A percentile compares a stretch with the other conserved stretches of the same genome.
phyloP scores from a whole-genome alignment of 305 asterid species.

The Fraxinus baroniana region DNA sequence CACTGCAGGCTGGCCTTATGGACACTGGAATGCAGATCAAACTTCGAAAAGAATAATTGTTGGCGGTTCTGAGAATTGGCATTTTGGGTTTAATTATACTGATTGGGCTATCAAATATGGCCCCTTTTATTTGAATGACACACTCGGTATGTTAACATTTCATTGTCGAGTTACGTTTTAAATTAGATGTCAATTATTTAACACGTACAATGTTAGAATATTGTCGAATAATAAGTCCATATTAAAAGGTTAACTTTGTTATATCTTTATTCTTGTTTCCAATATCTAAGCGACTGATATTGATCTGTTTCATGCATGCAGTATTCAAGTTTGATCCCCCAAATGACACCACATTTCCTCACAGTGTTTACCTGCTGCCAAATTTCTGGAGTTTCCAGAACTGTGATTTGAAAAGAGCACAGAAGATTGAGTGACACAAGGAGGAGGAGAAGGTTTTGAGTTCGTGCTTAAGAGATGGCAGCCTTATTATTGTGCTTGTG shows the following conservation, averaged over 20 bases:
- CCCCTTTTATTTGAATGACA: slow-evolving; percentile 60
- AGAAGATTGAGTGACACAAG: slow-evolving; percentile 44
- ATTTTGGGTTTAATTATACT: slow-evolving; percentile 58
- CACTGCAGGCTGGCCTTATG: slow-evolving; percentile 26
- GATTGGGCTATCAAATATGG: slow-evolving; percentile 57
- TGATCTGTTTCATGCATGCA: slow-evolving; percentile 7
- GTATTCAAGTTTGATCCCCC: slow-evolving; percentile 73
- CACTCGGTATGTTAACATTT: slow-evolving; percentile 38
- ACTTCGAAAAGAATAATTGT: slow-evolving; percentile 41
- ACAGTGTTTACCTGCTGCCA: slow-evolving; percentile 57
- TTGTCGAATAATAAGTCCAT: neutral
- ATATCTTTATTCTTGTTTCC: neutral
- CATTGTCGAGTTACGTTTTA: neutral
- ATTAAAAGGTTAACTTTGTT: neutral
- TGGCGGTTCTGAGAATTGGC: slow-evolving; percentile 64
- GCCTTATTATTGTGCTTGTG: slow-evolving; percentile 66
- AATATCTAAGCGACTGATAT: neutral
- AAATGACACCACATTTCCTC: slow-evolving; percentile 48
- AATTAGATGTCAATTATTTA: neutral
- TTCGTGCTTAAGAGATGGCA: slow-evolving; percentile 56
- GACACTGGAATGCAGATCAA: slow-evolving; percentile 31
- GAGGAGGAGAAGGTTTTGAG: slow-evolving; percentile 50
- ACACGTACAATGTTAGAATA: neutral
- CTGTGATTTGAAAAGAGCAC: slow-evolving; percentile 56
- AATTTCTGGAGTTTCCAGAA: slow-evolving; percentile 49